Evolutionary conservation across 768 basidiomycete genomes (phyloP).

Genomic region (Leccinum uliginosum): DNA sequence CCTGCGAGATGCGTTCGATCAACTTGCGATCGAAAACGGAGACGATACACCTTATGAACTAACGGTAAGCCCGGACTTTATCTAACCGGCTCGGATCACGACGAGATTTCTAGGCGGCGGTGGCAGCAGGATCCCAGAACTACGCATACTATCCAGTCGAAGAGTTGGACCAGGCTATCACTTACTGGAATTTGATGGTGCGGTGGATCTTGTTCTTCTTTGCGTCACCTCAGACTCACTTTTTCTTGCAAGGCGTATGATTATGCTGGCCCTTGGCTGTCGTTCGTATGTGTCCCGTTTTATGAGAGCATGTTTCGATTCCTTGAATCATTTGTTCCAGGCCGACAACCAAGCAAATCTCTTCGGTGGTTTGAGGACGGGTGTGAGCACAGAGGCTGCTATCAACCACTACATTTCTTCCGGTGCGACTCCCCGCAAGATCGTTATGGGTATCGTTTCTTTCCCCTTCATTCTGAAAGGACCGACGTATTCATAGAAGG

Average conservation of each 20-base stretch:
- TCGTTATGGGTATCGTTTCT: constrained; percentile 51
- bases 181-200: constrained; percentile 84
- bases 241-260: constrained; percentile 53
- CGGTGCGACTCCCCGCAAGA: constrained; percentile 63
- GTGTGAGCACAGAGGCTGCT: constrained; percentile 64
- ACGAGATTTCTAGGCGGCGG: constrained; percentile 41
- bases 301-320: neutral
- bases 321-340: constrained; percentile 16
- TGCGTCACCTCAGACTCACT: neutral
- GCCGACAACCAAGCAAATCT: constrained; percentile 61
- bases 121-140: constrained; percentile 57
- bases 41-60: constrained; percentile 57
- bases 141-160: constrained; percentile 54
- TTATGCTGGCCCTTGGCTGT: constrained; percentile 76
- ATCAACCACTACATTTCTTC: constrained; percentile 53
- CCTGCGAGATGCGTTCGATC: constrained; percentile 59
- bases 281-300: constrained; percentile 41
- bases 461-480: neutral
- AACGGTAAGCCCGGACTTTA: constrained; percentile 31
- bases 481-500: neutral
- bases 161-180: constrained; percentile 62
- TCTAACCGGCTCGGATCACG: neutral
- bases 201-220: neutral
- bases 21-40: constrained; percentile 54
- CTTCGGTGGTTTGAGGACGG: constrained; percentile 59